phyloP scores from a whole-genome alignment of 2,329 filamentous ascomycete species.

The Huntiella omanensis region DNA sequence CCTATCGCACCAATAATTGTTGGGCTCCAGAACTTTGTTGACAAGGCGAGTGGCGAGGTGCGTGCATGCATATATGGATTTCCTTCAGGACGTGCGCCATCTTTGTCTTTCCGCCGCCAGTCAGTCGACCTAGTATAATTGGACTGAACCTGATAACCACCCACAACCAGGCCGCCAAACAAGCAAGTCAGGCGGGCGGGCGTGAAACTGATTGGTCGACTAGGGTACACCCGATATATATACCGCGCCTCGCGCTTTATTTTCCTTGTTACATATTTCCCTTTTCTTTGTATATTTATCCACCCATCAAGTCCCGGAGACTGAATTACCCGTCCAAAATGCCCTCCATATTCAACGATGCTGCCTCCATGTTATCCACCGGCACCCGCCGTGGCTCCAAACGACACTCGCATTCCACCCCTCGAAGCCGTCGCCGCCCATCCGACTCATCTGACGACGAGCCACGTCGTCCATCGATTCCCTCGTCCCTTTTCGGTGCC shows the following conservation, averaged over 20 bases:
- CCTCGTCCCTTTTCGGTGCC: constrained; percentile 19
- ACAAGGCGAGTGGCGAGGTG: background rate
- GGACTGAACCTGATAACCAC: no score
- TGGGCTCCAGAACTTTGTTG: background rate
- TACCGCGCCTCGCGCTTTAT: background rate
- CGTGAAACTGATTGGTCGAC: no score
- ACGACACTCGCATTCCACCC: background rate
- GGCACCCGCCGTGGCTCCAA: constrained; percentile 1
- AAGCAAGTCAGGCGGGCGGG: no score
- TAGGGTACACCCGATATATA: background rate
- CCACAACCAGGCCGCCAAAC: no score
- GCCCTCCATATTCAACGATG: constrained; percentile 12
- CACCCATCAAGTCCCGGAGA: background rate
- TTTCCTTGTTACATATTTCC: background rate
- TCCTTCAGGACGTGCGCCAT: background rate
- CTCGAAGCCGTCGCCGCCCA: background rate
- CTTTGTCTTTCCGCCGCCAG: background rate
- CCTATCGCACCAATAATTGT: background rate
- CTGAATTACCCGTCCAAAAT: background rate
- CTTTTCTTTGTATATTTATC: background rate
- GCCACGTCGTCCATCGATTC: no score
- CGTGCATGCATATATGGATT: background rate
- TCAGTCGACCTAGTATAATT: no score
- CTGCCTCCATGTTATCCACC: constrained; percentile 9
- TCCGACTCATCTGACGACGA: constrained; percentile 2